Evolutionary conservation across 176 grass and related monocot genomes (phyloP).

Genomic region (Zea mays): Zm-B73-REFERENCE-NAM-5.0 NC_050100.1:68413501-68414000

Average conservation of each 20-base stretch:
- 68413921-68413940: constrained; percentile 59
- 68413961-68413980: constrained; percentile 64
- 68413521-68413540: constrained; percentile 86
- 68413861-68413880: constrained; percentile 92
- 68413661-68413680: constrained; percentile 74
- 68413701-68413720: constrained; percentile 49
- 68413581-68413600: constrained; percentile 86
- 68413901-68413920: constrained; percentile 49
- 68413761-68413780: constrained; percentile 71
- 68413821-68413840: constrained; percentile 80
- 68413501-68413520: constrained; percentile 85
- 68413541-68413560: constrained; percentile 88
- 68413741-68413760: constrained; percentile 54
- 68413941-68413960: constrained; percentile 54
- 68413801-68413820: constrained; percentile 83
- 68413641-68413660: constrained; percentile 84
- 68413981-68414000: constrained; percentile 96
- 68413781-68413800: constrained; percentile 66
- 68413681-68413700: constrained; percentile 57
- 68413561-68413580: constrained; percentile 79
- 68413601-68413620: constrained; percentile 78
- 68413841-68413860: constrained; percentile 81
- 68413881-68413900: constrained; percentile 44
- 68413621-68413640: constrained; percentile 86
- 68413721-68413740: constrained; percentile 73